These are phyloP conservation scores for Trichoderma breve DNA, from an alignment of 2,329 filamentous ascomycete species.

Conservation along the genomic window DNA sequence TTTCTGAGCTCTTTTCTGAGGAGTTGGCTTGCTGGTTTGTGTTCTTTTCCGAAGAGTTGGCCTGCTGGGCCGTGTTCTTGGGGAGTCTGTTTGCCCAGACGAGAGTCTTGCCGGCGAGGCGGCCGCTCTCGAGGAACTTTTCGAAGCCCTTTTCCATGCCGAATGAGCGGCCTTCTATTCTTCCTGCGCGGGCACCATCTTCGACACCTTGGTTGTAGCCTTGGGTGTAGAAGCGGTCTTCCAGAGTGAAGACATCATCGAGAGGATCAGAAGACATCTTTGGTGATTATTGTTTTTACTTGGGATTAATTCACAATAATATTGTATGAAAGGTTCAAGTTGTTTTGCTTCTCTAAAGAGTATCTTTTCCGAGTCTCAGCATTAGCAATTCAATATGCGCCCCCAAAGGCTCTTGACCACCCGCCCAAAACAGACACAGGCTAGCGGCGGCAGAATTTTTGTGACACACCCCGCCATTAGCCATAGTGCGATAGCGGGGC, in stretches of 20 bases:
- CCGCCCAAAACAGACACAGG: conserved; percentile 2
- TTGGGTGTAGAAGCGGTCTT: conserved; percentile 73
- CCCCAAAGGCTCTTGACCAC: background rate
- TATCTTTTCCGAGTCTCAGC: background rate
- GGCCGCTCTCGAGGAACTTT: conserved; percentile 80
- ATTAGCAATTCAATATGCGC: background rate
- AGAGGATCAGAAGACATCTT: conserved; percentile 48
- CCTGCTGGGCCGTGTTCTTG: conserved; percentile 17
- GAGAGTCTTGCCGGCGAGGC: conserved; percentile 71
- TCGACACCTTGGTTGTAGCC: conserved; percentile 72
- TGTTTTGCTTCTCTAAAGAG: background rate
- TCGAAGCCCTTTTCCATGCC: conserved; percentile 92
- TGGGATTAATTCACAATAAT: too few relatives aligned
- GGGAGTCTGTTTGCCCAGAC: conserved; percentile 77
- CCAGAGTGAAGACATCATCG: conserved; percentile 57
- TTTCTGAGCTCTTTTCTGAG: background rate
- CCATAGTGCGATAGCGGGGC: conserved; percentile 18
- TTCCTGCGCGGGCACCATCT: conserved; percentile 76
- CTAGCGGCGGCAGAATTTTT: conserved; percentile 19
- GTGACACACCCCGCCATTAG: conserved; percentile 19
- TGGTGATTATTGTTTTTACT: background rate
- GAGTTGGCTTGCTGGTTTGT: background rate
- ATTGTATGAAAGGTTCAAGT: background rate
- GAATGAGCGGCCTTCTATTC: conserved; percentile 84
- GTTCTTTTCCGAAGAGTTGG: conserved; percentile 13